These are phyloP conservation scores for Claviceps arundinis DNA, from an alignment of 2,329 filamentous ascomycete genomes.

Conservation along the genomic window DNA sequence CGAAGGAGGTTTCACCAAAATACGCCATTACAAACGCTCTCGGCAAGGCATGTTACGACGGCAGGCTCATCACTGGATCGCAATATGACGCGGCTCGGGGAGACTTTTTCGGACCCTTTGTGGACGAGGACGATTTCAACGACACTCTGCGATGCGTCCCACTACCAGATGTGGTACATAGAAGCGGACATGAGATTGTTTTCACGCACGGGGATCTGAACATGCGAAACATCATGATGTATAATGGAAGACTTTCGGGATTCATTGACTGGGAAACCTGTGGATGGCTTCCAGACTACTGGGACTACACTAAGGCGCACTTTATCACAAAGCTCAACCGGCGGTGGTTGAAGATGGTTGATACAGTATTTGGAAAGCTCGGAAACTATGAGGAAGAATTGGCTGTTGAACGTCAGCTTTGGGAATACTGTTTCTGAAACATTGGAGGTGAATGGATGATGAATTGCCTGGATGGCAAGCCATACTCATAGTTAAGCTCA, in stretches of 20 bases:
- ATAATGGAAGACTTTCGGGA: constrained; percentile 14
- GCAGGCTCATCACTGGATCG: too few relatives aligned
- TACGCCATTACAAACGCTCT: too few relatives aligned
- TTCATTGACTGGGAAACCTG: constrained; percentile 16
- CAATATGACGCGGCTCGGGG: not conserved
- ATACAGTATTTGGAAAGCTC: not conserved
- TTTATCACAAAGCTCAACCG: constrained; percentile 7
- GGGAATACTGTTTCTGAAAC: not conserved
- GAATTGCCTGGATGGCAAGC: too few relatives aligned
- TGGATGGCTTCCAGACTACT: constrained; percentile 14
- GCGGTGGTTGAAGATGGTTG: constrained; percentile 6
- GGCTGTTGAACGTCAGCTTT: constrained; percentile 1
- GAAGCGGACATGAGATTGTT: constrained; percentile 10
- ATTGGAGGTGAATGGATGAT: too few relatives aligned
- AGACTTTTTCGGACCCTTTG: constrained; percentile 7
- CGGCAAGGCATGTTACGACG: too few relatives aligned
- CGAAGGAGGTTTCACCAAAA: too few relatives aligned
- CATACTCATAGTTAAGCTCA: too few relatives aligned
- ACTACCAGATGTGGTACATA: constrained; percentile 1
- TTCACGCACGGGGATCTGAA: constrained; percentile 30
- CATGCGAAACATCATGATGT: constrained; percentile 15
- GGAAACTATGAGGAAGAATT: constrained; percentile 2
- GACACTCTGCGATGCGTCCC: not conserved
- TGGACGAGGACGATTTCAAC: constrained; percentile 8
- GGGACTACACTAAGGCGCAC: constrained; percentile 12